phyloP scores from a whole-genome alignment of 305 asterid genomes.

The Stenogyne calaminthoides region DNA sequence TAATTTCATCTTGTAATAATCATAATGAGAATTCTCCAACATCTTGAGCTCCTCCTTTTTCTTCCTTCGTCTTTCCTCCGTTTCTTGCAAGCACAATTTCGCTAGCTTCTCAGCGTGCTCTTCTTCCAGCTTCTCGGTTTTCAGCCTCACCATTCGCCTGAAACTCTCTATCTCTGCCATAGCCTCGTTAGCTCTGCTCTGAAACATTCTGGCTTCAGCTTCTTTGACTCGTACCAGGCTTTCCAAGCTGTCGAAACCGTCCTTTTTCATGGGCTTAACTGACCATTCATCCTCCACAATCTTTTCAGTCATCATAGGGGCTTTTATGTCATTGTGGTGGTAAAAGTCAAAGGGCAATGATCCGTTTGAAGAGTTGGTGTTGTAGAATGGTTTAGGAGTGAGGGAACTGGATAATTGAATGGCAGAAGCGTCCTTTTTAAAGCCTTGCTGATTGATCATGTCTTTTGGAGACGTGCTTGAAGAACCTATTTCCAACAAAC shows the following conservation, averaged over 20 bases:
- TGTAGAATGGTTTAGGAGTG: conserved; percentile 55
- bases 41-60: conserved; percentile 74
- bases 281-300: conserved; percentile 93
- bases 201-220: conserved; percentile 94
- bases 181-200: conserved; percentile 84
- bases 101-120: conserved; percentile 71
- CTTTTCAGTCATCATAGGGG: conserved; percentile 39
- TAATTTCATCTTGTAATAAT: conserved; percentile 86
- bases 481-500: conserved; percentile 47
- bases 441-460: conserved; percentile 35
- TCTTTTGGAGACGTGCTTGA: conserved; percentile 45
- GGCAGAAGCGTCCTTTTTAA: conserved; percentile 43
- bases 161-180: conserved; percentile 68
- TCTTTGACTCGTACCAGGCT: conserved; percentile 79
- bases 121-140: conserved; percentile 70
- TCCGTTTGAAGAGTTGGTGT: conserved; percentile 56
- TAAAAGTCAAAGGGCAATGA: conserved; percentile 51
- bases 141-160: conserved; percentile 57
- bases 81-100: conserved; percentile 63
- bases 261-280: conserved; percentile 72
- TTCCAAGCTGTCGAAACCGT: conserved; percentile 75
- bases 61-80: conserved; percentile 71
- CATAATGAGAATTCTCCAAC: conserved; percentile 75
- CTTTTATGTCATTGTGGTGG: conserved; percentile 45
- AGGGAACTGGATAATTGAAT: conserved; percentile 41